These are phyloP conservation scores for Xylaria sp. DNA, from an alignment of 2,329 filamentous ascomycete genomes.

Conservation along the genomic window DNA sequence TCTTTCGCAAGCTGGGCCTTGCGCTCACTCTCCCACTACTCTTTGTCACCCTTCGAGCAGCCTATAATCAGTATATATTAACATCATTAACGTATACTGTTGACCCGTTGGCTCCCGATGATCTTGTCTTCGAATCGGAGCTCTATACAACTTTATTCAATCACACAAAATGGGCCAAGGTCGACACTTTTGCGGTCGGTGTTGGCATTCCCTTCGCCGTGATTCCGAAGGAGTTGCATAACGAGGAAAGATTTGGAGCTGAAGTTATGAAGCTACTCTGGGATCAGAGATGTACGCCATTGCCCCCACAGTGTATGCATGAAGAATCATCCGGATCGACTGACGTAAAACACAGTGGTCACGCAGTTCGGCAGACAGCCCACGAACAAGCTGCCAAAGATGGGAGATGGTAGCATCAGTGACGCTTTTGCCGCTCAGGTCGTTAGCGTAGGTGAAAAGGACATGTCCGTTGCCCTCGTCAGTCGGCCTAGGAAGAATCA, in stretches of 20 bases:
- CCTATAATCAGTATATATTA: conserved; percentile 36
- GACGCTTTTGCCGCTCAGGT: conserved; percentile 36
- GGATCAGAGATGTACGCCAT: conserved; percentile 38
- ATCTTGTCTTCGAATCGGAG: conserved; percentile 37
- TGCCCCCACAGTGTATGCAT: not conserved
- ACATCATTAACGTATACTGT: conserved; percentile 36
- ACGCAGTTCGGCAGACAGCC: conserved; percentile 35
- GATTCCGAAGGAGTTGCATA: conserved; percentile 24
- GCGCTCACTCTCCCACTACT: conserved; percentile 27
- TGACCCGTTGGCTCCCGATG: conserved; percentile 35
- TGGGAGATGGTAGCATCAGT: conserved; percentile 35
- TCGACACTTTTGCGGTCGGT: conserved; percentile 37
- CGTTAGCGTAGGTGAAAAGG: conserved; percentile 34
- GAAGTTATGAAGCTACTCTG: conserved; percentile 40
- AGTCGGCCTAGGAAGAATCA: conserved; percentile 36
- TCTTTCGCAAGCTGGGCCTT: conserved; percentile 38
- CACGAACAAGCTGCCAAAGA: conserved; percentile 25
- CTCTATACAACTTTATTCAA: conserved; percentile 37
- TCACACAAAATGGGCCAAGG: conserved; percentile 36
- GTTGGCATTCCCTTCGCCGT: conserved; percentile 31
- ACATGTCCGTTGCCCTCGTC: conserved; percentile 40
- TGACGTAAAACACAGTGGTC: conserved; percentile 30
- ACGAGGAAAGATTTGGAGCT: conserved; percentile 32
- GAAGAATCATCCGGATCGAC: not conserved
- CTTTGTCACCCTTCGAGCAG: conserved; percentile 28